These are phyloP conservation scores for Aaosphaeria arxii DNA, from an alignment of 2,329 filamentous ascomycete species.

Conservation along the genomic window DNA sequence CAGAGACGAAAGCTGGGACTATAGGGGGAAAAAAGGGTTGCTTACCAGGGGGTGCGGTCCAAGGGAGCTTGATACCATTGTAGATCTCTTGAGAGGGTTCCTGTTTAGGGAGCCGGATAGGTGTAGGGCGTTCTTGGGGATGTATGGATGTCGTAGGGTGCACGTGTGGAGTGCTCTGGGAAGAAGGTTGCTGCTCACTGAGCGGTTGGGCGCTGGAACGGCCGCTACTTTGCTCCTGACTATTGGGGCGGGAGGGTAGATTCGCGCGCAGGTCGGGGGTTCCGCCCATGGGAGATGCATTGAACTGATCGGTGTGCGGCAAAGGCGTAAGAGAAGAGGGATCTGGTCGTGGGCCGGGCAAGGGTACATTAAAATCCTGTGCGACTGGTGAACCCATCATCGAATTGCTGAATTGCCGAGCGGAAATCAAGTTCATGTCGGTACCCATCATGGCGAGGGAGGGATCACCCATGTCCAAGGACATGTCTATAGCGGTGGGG, in stretches of 20 bases:
- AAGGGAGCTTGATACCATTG: slow-evolving; percentile 20
- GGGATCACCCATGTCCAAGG: slow-evolving; percentile 42
- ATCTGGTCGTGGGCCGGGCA: slow-evolving; percentile 30
- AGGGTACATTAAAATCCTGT: slow-evolving; percentile 30
- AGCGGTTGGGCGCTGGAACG: slow-evolving; percentile 21
- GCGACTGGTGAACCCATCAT: slow-evolving; percentile 42
- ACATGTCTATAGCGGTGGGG: slow-evolving; percentile 39
- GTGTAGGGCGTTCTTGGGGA: slow-evolving; percentile 13
- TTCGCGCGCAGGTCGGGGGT: slow-evolving; percentile 26
- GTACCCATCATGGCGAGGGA: slow-evolving; percentile 32
- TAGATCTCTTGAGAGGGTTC: slow-evolving; percentile 19
- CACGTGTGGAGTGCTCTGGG: slow-evolving; percentile 14
- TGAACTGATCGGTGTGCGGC: slow-evolving; percentile 18
- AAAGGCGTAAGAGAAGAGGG: slow-evolving; percentile 19
- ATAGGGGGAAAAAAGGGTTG: neutral
- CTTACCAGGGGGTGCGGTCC: slow-evolving; percentile 16
- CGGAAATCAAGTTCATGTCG: slow-evolving; percentile 41
- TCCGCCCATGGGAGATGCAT: slow-evolving; percentile 17
- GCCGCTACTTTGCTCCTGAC: slow-evolving; percentile 24
- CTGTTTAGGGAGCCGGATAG: slow-evolving; percentile 2
- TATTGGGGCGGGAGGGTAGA: slow-evolving; percentile 21
- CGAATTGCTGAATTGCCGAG: slow-evolving; percentile 36
- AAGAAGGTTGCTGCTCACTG: slow-evolving; percentile 20
- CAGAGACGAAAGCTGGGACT: neutral
- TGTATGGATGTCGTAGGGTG: slow-evolving; percentile 24